Evolutionary conservation across 345 rosid genomes (phyloP).

Genomic region (Populus deltoides): DNA sequence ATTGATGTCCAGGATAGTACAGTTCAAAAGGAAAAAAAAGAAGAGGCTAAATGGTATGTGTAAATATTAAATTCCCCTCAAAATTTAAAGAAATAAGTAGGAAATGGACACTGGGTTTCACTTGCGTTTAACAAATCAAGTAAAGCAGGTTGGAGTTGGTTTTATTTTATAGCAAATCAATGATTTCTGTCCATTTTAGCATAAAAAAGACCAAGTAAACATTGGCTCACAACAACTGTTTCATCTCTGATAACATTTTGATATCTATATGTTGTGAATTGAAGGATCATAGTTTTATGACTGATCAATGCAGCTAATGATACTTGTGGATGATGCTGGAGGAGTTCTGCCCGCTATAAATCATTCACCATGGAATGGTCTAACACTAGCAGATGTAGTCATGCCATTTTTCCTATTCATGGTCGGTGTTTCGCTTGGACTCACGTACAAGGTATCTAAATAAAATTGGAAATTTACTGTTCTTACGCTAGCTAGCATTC

Average conservation of each 20-base stretch:
- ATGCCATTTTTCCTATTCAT: slow-evolving; percentile 94
- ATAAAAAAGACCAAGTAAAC: neutral
- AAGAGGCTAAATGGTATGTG: neutral
- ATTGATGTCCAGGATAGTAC: neutral
- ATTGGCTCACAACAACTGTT: neutral
- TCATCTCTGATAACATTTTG: neutral
- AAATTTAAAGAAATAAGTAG: too few species aligned
- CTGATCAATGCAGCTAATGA: slow-evolving; percentile 71
- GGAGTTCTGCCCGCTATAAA: slow-evolving; percentile 73
- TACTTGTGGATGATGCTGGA: slow-evolving; percentile 80
- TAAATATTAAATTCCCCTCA: neutral
- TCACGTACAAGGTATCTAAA: slow-evolving; percentile 67
- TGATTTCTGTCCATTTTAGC: neutral
- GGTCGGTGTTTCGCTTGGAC: slow-evolving; percentile 77
- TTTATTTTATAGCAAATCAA: neutral
- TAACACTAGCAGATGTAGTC: slow-evolving; percentile 84
- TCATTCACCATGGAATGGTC: slow-evolving; percentile 91
- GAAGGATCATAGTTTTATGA: neutral
- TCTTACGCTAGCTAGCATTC: neutral
- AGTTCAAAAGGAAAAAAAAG: neutral
- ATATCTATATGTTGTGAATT: neutral
- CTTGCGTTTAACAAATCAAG: neutral
- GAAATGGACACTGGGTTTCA: neutral
- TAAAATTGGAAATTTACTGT: slow-evolving; percentile 3
- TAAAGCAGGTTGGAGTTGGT: neutral